Evolutionary conservation across 257 asterid species (phyloP), one percentile per base, ranked within the genome.

Genomic region (Capsicum rhomboideum): DNA sequence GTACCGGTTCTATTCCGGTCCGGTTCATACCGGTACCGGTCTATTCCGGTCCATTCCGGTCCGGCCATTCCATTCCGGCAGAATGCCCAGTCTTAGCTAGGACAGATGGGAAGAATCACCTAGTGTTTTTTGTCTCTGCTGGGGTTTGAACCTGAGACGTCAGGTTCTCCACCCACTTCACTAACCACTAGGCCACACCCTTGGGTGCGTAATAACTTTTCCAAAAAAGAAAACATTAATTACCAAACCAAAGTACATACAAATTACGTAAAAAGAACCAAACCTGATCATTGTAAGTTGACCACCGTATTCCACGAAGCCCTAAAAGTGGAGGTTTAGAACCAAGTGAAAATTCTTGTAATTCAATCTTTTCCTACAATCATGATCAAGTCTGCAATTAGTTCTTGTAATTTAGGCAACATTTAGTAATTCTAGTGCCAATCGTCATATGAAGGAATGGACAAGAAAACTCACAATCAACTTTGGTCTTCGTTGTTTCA

Each of bases 241-340:
- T 69, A 10, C 52, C 23, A 68, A 68, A 69, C 40, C 77, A 68
- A 17, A 68, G 49, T 17, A 68, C 44, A 21, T 37, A 42, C 56
- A 59, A 40, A 86, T 29, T 53, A 86, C 83, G 1, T 54, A 75
- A 83, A 66, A 82, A 84, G 84, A 85, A 85, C 82, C 95, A 88
- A 86, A 97, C 99, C 99, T 97, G 97, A 85, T 90, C 94, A 85
- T 96, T 95, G 86, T 92, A 91, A 86, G 96, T 89, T 54, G 91
- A 87, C 99, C 99, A 97, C 77, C 93, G 88, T 85, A 94, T 88
- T 79, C 99, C 99, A 84, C 89, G 90, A 86, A 92, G 91, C 85
- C 99, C 99, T 52, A 97, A 82, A 75, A 94, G 21, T 31, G 99
- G 99, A 85, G 99, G 95, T 21, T 87, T 85, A n/a, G 95, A 90